Evolutionary conservation across 1,284 basidiomycete species (phyloP), one percentile per base, ranked within the genome.

Genomic region (Cystobasidiaceae sp.): DNA sequence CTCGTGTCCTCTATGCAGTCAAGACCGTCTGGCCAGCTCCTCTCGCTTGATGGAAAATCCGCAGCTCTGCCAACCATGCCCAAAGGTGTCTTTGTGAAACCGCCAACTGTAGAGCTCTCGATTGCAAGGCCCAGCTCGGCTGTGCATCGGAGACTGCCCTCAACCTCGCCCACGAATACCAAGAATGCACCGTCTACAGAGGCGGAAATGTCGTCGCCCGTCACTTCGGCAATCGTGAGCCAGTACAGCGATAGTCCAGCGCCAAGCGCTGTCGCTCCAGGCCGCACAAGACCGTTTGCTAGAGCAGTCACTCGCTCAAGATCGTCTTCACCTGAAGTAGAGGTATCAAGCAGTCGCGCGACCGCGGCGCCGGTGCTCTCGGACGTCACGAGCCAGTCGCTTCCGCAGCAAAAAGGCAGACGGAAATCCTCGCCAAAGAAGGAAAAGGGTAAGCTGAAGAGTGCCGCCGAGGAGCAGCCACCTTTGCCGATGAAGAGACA

Each of bases 1-100:
- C 13, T 59, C 5, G 56, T 59, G 9, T n/a, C 37, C 3, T 13
- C 44, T 25, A 59, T 59, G 56, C 56, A 59, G 23, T 32, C 56
- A 8, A 32, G 56, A 39, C 56, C 56, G 1, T 48, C 44, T 1
- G 33, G 17, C 11, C 43, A 17, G 23, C 45, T 44, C 39, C n/a
- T 49, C 27, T 17, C 56, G n/a, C 25, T 59, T 21, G 56, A 46
- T 59, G 56, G 44, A 8, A 49, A 46, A 44, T 21, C 56, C 2
- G n/a, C 25, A 44, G 4, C 34, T 4, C 17, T 44, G 6, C 4
- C 25, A n/a, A 59, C 28, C 45, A 17, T 2, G 17, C 19, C 56
- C 11, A 17, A 17, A 21, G 25, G 27, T 11, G 11, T 6, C 30
- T 5, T 21, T 3, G 17, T 27, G 30, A 56, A 56, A 21, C 11